Base-by-base conservation (phyloP, 2,329 filamentous ascomycete genomes). In the Aspergillus terreus region DNA sequence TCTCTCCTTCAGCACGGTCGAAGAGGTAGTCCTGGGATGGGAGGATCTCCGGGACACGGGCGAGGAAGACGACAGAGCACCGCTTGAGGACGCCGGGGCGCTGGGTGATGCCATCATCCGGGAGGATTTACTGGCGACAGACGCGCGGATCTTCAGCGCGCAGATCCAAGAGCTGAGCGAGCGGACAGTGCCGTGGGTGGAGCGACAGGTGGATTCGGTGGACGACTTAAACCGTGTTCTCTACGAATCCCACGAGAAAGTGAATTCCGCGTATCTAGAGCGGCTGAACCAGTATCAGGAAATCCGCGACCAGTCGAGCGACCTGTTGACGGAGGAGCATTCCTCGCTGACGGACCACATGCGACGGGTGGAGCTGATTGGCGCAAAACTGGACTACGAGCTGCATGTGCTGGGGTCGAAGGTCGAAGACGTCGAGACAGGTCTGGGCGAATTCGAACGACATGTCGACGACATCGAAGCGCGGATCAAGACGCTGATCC, bases 381-480 rank as follows among this genome's bases (percentile, higher is more conserved):
- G 87, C 2, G 90, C 90, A 17, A 92, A 92, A 70, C 78, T 97
- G 50, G 92, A 97, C 63, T 97, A 97, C 70, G 92, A 96, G 75
- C 86, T 96, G 55, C 83, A 87, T 53, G 84, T 85, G 14, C 76
- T 97, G n/a, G 79, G 84, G 45, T 84, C 85, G 44, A 90, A 90
- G 62, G 86, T 96, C 9, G 81, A 88, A 61, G 92, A 97, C 64
- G 88, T 96, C 7, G 91, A 96, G 64, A 87, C 90, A 55, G 88
- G 88, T 1, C 83, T 95, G 0, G 75, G 74, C 10, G 87, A 91
- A 55, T 95, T 95, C 68, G 88, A 92, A 69, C 79, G 82, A 45
- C 87, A 92, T 67, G 88, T 94, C 1, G 76, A 81, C 43, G 85
- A 89, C 49, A 80, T 90, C 45, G 89, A 88, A 75, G 77, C 70